Conservation (phyloP, 140 eudicot species). For the Bidens hawaiensis region DNA sequence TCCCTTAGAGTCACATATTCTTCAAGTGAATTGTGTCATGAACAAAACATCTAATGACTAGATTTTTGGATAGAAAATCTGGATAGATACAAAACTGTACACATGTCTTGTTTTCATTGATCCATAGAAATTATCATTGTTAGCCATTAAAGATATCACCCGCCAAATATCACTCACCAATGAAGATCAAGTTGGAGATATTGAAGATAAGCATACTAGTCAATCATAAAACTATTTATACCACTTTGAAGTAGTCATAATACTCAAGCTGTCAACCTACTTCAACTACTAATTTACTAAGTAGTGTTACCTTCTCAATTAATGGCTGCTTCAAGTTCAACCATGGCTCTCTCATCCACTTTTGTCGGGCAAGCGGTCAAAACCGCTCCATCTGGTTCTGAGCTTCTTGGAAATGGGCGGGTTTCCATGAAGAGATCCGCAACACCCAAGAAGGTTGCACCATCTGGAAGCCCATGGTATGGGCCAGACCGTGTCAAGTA, state of each 20-base stretch:
- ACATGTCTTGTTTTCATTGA: slow-evolving; percentile 13
- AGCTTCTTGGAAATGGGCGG: no score
- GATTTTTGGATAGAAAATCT: slow-evolving; percentile 22
- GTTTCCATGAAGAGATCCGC: slow-evolving; percentile 34
- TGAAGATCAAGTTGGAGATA: slow-evolving; percentile 14
- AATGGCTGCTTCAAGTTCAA: slow-evolving; percentile 44
- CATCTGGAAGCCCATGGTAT: slow-evolving; percentile 53
- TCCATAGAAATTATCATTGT: neutral
- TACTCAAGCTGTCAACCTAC: slow-evolving; percentile 26
- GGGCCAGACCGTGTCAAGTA: slow-evolving; percentile 54
- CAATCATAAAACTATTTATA: neutral
- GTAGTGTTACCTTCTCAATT: slow-evolving; percentile 2
- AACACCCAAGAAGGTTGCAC: slow-evolving; percentile 28
- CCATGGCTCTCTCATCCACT: slow-evolving; percentile 38
- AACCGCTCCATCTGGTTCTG: slow-evolving; percentile 30
- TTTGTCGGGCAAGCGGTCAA: slow-evolving; percentile 41
- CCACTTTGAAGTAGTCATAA: neutral
- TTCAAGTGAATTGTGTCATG: no score
- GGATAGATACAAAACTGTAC: slow-evolving; percentile 9
- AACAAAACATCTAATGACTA: neutral
- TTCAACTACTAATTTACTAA: slow-evolving; percentile 2
- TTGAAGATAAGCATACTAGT: slow-evolving; percentile 15
- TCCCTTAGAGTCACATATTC: no score
- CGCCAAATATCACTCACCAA: no score
- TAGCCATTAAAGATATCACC: slow-evolving; percentile 28